Evolutionary conservation across 1,284 basidiomycete species (phyloP).

Genomic region (Heterobasidion irregulare): DNA sequence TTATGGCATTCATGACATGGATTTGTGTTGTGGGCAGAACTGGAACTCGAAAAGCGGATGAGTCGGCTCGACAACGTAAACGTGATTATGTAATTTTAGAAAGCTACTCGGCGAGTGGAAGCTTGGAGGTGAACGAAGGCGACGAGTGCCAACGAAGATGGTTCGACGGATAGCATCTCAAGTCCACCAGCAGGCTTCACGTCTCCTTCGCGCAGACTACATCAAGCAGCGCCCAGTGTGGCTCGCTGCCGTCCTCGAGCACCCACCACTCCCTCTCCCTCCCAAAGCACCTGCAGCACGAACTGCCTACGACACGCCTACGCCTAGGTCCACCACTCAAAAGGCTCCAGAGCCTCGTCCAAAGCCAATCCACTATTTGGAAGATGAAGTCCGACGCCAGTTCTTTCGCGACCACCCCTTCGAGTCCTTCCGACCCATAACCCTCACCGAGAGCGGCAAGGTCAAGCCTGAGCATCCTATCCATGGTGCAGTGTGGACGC

Average conservation of each 20-base stretch:
- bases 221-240: constrained; percentile 73
- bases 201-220: constrained; percentile 69
- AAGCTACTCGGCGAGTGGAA: neutral
- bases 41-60: neutral
- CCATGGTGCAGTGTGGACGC: constrained; percentile 60
- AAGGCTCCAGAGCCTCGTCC: constrained; percentile 43
- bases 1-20: neutral
- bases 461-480: constrained; percentile 52
- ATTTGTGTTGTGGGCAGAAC: too few relatives aligned
- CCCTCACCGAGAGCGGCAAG: constrained; percentile 64
- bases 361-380: constrained; percentile 68
- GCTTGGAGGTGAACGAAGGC: too few relatives aligned
- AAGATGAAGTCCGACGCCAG: constrained; percentile 81
- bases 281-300: constrained; percentile 61
- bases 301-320: constrained; percentile 38
- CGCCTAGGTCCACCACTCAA: constrained; percentile 14
- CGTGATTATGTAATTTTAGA: neutral
- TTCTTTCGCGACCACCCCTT: constrained; percentile 98
- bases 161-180: constrained; percentile 80
- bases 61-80: neutral
- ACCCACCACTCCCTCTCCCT: constrained; percentile 84
- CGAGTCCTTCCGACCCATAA: constrained; percentile 81
- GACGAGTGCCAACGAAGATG: constrained; percentile 35
- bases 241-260: constrained; percentile 79
- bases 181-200: constrained; percentile 83